A percentile compares a stretch with the other conserved stretches of the same genome.
Evolutionary conservation across 2,329 filamentous ascomycete species (phyloP).

Genomic region (Fusarium illudens): DNA sequence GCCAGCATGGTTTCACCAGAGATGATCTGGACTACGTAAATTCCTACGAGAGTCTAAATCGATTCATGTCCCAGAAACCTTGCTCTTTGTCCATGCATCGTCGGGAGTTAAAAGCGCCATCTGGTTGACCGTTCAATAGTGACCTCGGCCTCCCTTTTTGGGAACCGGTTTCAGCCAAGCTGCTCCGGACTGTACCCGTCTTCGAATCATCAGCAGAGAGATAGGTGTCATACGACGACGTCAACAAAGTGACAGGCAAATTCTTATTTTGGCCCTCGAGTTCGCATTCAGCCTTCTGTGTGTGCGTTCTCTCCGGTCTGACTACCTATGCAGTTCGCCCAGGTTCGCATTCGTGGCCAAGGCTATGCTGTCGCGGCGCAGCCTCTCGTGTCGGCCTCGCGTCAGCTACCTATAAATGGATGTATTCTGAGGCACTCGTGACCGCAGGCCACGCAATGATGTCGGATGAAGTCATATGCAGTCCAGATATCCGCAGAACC

Average conservation of each 20-base stretch:
- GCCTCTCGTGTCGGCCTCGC: conserved; percentile 19
- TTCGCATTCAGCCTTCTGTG: background rate
- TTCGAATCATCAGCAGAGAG: background rate
- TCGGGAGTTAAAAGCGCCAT: background rate
- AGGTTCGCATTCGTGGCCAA: background rate
- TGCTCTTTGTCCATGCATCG: background rate
- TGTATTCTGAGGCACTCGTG: background rate
- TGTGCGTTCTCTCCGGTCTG: background rate
- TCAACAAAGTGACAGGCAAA: background rate
- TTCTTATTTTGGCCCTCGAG: background rate
- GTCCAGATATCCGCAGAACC: background rate
- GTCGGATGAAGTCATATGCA: background rate
- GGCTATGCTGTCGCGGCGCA: conserved; percentile 16
- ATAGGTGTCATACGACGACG: background rate
- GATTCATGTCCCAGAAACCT: background rate
- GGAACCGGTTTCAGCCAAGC: background rate
- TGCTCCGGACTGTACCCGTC: background rate
- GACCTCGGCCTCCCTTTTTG: background rate
- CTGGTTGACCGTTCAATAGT: background rate
- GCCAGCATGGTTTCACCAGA: background rate
- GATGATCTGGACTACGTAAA: background rate
- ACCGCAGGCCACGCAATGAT: conserved; percentile 7
- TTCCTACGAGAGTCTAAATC: background rate
- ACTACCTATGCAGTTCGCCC: background rate
- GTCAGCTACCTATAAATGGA: background rate